A percentile compares a stretch with the other conserved stretches of the same genome.
Evolutionary conservation across 139 green algal species (phyloP).

Genomic region (Pseudopediastrum boryanum): DNA sequence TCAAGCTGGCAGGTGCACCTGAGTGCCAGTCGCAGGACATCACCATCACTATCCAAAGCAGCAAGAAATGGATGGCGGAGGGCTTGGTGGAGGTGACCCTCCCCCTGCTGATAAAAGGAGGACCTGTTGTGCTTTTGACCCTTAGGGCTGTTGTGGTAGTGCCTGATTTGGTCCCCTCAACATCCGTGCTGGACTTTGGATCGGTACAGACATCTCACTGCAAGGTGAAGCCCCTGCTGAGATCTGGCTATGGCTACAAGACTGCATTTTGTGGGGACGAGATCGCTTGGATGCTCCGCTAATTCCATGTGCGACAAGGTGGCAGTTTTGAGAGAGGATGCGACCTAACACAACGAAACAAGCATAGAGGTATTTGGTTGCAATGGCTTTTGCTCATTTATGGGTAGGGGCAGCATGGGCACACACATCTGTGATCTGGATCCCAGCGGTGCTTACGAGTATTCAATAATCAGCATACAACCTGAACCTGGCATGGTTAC

Average conservation of each 20-base stretch:
- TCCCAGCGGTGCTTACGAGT: neutral
- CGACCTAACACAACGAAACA: too few species aligned
- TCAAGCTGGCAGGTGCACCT: slow-evolving; percentile 66
- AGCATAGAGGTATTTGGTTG: too few species aligned
- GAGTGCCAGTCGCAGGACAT: slow-evolving; percentile 58
- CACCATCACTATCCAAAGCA: slow-evolving; percentile 49
- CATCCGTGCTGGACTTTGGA: slow-evolving; percentile 62
- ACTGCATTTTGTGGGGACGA: neutral
- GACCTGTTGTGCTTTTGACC: slow-evolving; percentile 65
- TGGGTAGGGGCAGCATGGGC: neutral
- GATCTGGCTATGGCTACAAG: neutral
- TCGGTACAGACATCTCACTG: slow-evolving; percentile 61
- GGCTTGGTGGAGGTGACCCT: slow-evolving; percentile 62
- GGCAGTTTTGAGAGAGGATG: too few species aligned
- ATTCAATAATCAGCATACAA: neutral
- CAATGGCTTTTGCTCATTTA: too few species aligned
- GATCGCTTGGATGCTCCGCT: too few species aligned
- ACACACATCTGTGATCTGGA: neutral
- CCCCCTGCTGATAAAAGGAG: slow-evolving; percentile 63
- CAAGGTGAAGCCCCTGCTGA: slow-evolving; percentile 47
- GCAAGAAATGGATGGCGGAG: slow-evolving; percentile 43
- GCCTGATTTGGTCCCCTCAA: slow-evolving; percentile 53
- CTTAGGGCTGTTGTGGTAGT: slow-evolving; percentile 60
- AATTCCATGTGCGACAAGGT: too few species aligned
- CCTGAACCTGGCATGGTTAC: neutral